phyloP scores from a whole-genome alignment of 257 asterid genomes.

The Nyctanthes arbortristis region DNA sequence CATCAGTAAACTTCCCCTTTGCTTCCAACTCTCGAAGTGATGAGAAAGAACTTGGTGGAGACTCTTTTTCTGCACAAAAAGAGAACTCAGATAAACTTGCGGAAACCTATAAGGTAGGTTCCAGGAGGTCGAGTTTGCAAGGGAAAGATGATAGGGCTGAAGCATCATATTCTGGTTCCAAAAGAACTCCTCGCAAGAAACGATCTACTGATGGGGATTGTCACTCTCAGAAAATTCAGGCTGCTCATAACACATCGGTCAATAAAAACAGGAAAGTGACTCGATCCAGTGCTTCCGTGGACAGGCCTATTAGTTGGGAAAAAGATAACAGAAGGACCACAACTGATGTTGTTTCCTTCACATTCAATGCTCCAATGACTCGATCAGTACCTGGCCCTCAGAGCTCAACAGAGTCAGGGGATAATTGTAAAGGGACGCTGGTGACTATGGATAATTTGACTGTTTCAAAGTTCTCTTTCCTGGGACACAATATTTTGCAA shows the following conservation, averaged over 20 bases:
- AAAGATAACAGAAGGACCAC: conserved; percentile 49
- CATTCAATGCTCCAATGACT: conserved; percentile 81
- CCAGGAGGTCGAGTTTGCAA: conserved; percentile 55
- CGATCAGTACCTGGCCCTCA: conserved; percentile 40
- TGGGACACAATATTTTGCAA: conserved; percentile 43
- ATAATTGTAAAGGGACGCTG: conserved; percentile 40
- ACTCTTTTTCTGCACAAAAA: conserved; percentile 46
- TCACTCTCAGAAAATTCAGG: conserved; percentile 48
- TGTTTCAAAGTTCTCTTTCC: conserved; percentile 38
- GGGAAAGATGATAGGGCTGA: conserved; percentile 43
- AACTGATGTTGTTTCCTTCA: conserved; percentile 77
- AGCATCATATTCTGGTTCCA: conserved; percentile 40
- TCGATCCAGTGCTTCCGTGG: conserved; percentile 35
- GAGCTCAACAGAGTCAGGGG: conserved; percentile 38
- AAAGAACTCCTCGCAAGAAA: conserved; percentile 52
- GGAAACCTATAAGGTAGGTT: conserved; percentile 45
- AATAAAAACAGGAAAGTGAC: conserved; percentile 39
- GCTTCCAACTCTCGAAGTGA: conserved; percentile 46
- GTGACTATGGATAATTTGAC: conserved; percentile 35
- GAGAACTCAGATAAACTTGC: conserved; percentile 44
- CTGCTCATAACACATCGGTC: conserved; percentile 25
- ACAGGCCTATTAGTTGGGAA: conserved; percentile 41
- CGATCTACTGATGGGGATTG: conserved; percentile 63
- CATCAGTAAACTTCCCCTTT: conserved; percentile 37
- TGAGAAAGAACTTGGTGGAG: conserved; percentile 43